Base-by-base conservation (phyloP, 805 yeast species). In the Maudiozyma barnettii region DNA sequence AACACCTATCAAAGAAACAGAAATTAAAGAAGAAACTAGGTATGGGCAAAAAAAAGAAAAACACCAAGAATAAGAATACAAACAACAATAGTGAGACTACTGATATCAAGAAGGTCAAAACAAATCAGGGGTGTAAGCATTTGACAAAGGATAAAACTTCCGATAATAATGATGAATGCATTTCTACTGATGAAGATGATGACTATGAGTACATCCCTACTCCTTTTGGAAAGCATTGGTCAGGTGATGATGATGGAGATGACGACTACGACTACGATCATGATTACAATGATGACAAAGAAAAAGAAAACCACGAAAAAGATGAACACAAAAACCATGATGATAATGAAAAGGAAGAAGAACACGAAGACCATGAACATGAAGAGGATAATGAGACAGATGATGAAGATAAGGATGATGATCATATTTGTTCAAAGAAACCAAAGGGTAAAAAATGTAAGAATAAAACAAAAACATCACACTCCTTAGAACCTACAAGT, bases 341-440 rank as follows among this genome's bases (percentile, higher is more conserved):
- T 21, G 40, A 47, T 41, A 30, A 43, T 20, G 21, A 44, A 18
- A 33, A 45, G 5, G 23, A 39, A 5, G 38, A 26, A 13, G n/a
- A 44, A n/a, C 8, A 44, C 5, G 44, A 33, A 4, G 45, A 42
- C 23, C 29, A 46, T 2, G 14, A 30, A 13, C 19, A 45, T 3
- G 49, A 51, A 1, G 23, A 49, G 13, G 36, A 47, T 40, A 10
- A 46, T 22, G 41, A 44, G 9, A 7, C 42, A 12, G 12, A 37
- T 14, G 39, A 44, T 22, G 40, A 48, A 14, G 40, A 48, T 4
- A 39, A 43, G 2, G n/a, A 40, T 29, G 20, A 44, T n/a, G 45
- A 46, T 33, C 13, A 39, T 5, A 19, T 26, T 13, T 30, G 35
- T 8, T 12, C 38, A 12, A 42, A 21, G 37, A 42, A 18, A 22